phyloP scores from a whole-genome alignment of 768 basidiomycete genomes.

The Tylopilus plumbeoviolaceoides region DNA sequence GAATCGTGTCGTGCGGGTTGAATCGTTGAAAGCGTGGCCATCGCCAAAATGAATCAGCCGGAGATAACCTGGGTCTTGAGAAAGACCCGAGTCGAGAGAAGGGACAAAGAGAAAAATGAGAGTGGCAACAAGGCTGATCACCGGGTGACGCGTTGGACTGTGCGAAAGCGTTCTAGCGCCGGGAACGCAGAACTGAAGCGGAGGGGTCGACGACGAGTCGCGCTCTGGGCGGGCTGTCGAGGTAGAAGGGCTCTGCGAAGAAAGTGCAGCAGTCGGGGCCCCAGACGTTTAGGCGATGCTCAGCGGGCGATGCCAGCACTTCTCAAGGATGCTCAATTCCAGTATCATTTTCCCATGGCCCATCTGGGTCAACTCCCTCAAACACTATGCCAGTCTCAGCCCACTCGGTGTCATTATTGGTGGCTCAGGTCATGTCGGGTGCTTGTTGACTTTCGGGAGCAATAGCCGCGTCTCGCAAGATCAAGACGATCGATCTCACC shows the following conservation, averaged over 20 bases:
- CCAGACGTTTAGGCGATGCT: constrained; percentile 11
- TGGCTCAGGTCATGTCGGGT: neutral
- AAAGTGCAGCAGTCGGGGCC: neutral
- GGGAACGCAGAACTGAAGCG: neutral
- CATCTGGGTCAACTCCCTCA: neutral
- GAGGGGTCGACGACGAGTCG: neutral
- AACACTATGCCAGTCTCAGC: too few species aligned
- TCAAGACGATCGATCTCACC: constrained; percentile 1
- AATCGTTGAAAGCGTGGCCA: constrained; percentile 49
- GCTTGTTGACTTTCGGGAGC: neutral
- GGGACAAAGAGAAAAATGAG: constrained; percentile 4
- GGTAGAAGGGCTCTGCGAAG: neutral
- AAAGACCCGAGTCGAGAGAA: constrained; percentile 15
- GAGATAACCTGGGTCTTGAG: constrained; percentile 18
- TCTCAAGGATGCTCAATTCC: constrained; percentile 17
- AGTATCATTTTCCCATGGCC: constrained; percentile 22
- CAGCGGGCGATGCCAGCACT: constrained; percentile 14
- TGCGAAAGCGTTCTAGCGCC: neutral
- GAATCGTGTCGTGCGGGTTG: constrained; percentile 42
- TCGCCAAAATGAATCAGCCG: constrained; percentile 21
- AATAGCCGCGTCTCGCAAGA: neutral
- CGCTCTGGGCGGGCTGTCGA: neutral
- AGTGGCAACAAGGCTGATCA: constrained; percentile 6
- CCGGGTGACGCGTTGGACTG: neutral
- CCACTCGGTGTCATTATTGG: too few species aligned